These are phyloP conservation scores for Lentinula sp. DNA, from an alignment of 768 basidiomycete species.

Conservation along the genomic window DNA sequence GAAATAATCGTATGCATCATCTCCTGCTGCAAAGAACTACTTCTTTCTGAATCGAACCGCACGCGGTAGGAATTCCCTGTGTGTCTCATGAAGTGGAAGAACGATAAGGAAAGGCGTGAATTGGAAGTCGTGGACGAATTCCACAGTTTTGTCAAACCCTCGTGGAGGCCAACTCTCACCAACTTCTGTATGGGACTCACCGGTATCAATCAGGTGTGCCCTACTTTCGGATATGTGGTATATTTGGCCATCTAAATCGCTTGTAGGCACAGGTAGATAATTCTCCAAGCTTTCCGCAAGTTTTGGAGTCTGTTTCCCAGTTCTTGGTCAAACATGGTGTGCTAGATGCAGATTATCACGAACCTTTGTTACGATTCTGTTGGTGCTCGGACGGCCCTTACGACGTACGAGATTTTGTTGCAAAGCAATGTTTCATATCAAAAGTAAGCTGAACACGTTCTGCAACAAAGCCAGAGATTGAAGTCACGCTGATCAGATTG, in stretches of 20 bases:
- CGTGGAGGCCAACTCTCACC: constrained; percentile 77
- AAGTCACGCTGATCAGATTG: constrained; percentile 31
- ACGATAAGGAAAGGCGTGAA: constrained; percentile 43
- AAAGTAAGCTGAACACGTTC: constrained; percentile 36
- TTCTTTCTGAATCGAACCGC: background rate
- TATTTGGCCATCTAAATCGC: background rate
- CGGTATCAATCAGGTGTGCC: constrained; percentile 80
- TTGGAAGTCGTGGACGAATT: constrained; percentile 78
- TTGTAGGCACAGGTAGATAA: constrained; percentile 70
- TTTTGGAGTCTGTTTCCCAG: constrained; percentile 52
- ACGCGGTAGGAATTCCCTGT: constrained; percentile 86
- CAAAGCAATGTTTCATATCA: constrained; percentile 88
- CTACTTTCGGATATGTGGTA: background rate
- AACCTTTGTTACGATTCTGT: constrained; percentile 57
- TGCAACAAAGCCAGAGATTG: background rate
- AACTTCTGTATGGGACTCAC: constrained; percentile 84
- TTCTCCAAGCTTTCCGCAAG: constrained; percentile 70
- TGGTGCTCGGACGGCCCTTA: constrained; percentile 86
- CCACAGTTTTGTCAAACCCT: constrained; percentile 81
- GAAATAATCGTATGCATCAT: constrained; percentile 80
- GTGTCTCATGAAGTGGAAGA: constrained; percentile 78
- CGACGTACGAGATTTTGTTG: constrained; percentile 78
- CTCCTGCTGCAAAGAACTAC: background rate
- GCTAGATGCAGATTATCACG: constrained; percentile 52
- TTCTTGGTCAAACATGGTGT: constrained; percentile 72